phyloP scores from a whole-genome alignment of 1,284 basidiomycete species.

The Agroathelia rolfsii region DNA sequence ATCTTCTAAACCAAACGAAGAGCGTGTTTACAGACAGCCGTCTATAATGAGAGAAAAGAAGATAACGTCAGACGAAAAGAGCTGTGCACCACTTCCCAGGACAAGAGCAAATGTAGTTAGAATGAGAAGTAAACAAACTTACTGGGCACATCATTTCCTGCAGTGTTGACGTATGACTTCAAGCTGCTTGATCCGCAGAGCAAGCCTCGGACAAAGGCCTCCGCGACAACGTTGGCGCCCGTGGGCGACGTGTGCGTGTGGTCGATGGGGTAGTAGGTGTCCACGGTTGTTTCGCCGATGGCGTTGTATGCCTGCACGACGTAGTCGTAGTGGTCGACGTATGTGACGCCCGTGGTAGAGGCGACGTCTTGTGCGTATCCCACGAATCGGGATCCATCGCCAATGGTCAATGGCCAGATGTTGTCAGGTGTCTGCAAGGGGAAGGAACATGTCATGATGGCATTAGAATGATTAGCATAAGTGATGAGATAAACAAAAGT shows the following conservation, averaged over 20 bases:
- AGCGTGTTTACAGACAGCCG: too few relatives aligned
- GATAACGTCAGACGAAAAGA: too few relatives aligned
- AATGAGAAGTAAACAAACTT: too few relatives aligned
- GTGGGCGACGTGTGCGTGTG: conserved; percentile 23
- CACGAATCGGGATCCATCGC: conserved; percentile 19
- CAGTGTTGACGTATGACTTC: conserved; percentile 24
- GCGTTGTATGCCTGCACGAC: conserved; percentile 15
- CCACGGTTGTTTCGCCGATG: conserved; percentile 17
- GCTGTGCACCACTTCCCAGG: too few relatives aligned
- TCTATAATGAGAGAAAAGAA: too few relatives aligned
- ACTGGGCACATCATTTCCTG: conserved; percentile 19
- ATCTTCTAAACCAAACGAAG: too few relatives aligned
- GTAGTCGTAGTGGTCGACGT: conserved; percentile 23
- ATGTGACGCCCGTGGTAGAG: conserved; percentile 16
- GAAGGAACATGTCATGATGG: too few relatives aligned
- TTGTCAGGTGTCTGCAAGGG: conserved; percentile 24
- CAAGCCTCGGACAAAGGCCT: conserved; percentile 15
- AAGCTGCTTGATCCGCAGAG: conserved; percentile 25
- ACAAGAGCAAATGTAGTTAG: too few relatives aligned
- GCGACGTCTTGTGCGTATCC: conserved; percentile 20
- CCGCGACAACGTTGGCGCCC: conserved; percentile 18
- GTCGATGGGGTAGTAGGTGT: conserved; percentile 21
- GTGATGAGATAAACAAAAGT: too few relatives aligned
- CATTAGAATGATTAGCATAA: too few relatives aligned
- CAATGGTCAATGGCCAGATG: conserved; percentile 16